Conservation (phyloP, 768 basidiomycete genomes). For the Leccinellum rugosiceps region DNA sequence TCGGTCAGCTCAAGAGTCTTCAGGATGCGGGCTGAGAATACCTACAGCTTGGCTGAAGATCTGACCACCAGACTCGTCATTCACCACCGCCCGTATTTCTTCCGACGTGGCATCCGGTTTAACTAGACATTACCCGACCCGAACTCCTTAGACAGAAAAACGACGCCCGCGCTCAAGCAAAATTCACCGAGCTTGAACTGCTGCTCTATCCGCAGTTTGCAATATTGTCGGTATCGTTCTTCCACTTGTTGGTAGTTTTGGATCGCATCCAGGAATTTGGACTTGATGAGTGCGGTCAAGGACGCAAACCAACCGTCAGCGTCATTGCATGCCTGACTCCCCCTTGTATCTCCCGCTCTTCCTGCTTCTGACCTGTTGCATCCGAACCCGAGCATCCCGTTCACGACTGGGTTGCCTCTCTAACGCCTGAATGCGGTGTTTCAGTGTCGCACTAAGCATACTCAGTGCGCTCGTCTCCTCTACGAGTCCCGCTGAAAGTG, state of each 20-base stretch:
- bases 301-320: constrained; percentile 8
- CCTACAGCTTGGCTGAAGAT: constrained; percentile 86
- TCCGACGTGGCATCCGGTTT: constrained; percentile 92
- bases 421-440: constrained; percentile 67
- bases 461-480: constrained; percentile 63
- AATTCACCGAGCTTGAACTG: constrained; percentile 80
- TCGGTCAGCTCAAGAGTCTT: background rate
- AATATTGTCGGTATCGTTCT: constrained; percentile 70
- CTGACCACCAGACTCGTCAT: constrained; percentile 77
- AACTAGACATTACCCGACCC: constrained; percentile 41
- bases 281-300: constrained; percentile 63
- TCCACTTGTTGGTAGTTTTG: constrained; percentile 84
- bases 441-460: constrained; percentile 51
- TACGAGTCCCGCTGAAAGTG: constrained; percentile 67
- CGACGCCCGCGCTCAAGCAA: background rate
- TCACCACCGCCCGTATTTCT: constrained; percentile 82
- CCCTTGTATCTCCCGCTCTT: background rate
- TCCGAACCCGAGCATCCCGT: constrained; percentile 68
- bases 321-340: constrained; percentile 6
- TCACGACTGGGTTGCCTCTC: constrained; percentile 61
- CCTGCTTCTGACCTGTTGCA: constrained; percentile 77
- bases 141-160: background rate
- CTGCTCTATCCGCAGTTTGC: constrained; percentile 78
- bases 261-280: constrained; percentile 83
- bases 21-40: background rate